A percentile compares a stretch with the other conserved stretches of the same genome.
phyloP scores from a whole-genome alignment of 371 early-diverging fungal genomes.

The Apophysomyces ossiformis region DNA sequence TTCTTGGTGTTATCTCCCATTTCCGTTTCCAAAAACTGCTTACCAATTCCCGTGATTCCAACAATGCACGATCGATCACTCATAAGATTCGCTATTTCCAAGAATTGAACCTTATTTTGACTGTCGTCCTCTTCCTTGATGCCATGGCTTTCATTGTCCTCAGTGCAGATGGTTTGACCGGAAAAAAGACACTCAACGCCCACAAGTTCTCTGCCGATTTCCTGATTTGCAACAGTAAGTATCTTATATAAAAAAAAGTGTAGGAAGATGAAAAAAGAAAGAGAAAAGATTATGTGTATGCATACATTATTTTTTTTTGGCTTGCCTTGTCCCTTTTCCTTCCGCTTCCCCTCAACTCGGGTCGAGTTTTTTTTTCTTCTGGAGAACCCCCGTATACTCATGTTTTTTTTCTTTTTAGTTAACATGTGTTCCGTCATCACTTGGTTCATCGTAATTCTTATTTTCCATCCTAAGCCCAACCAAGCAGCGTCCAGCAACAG shows the following conservation, averaged over 20 bases:
- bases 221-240: conserved; percentile 53
- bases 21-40: conserved; percentile 49
- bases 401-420: conserved; percentile 16
- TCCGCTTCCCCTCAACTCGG: too few relatives aligned
- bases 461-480: conserved; percentile 35
- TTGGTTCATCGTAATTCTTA: conserved; percentile 39
- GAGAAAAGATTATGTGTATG: too few relatives aligned
- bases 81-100: conserved; percentile 54
- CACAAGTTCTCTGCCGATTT: conserved; percentile 56
- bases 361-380: too few relatives aligned
- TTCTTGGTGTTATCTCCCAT: conserved; percentile 49
- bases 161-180: conserved; percentile 46
- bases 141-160: conserved; percentile 40
- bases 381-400: not conserved
- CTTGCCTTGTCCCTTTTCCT: too few relatives aligned
- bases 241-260: not conserved
- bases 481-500: conserved; percentile 1
- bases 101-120: conserved; percentile 50
- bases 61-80: conserved; percentile 41
- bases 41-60: conserved; percentile 30
- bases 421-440: conserved; percentile 29
- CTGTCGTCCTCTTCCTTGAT: conserved; percentile 35
- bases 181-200: conserved; percentile 31
- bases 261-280: too few relatives aligned
- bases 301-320: too few relatives aligned